Conservation (phyloP, 129 eudicot genomes). For the Artemisia tridentata region DNA sequence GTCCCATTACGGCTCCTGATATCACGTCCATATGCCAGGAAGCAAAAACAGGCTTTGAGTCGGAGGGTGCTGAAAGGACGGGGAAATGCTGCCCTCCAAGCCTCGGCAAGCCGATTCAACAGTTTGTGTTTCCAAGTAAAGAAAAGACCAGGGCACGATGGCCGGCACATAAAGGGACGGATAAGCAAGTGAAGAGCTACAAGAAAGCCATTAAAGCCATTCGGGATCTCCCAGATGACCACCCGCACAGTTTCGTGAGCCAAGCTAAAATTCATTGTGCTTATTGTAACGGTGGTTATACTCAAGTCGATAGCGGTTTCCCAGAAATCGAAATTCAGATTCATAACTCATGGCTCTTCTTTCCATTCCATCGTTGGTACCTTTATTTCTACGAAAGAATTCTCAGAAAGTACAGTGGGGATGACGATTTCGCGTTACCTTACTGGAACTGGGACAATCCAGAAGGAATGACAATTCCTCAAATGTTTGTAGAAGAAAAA, state of each 20-base stretch:
- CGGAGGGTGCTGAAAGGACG: background rate
- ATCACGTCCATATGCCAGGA: slow-evolving; percentile 16
- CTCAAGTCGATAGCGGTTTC: slow-evolving; percentile 32
- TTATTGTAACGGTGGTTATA: slow-evolving; percentile 38
- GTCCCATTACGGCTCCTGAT: slow-evolving; percentile 22
- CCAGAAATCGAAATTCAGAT: slow-evolving; percentile 30
- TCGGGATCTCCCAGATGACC: slow-evolving; percentile 37
- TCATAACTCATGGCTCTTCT: slow-evolving; percentile 55
- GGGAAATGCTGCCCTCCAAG: slow-evolving; percentile 20
- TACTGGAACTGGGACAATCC: slow-evolving; percentile 58
- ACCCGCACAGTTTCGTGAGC: slow-evolving; percentile 41
- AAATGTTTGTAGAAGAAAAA: no score
- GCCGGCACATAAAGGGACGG: slow-evolving; percentile 29
- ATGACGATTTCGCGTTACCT: slow-evolving; percentile 43
- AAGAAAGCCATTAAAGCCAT: slow-evolving; percentile 35
- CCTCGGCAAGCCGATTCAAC: background rate
- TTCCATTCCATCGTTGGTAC: slow-evolving; percentile 52
- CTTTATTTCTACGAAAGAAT: slow-evolving; percentile 44
- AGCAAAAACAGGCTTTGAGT: background rate
- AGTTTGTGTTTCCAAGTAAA: slow-evolving; percentile 2
- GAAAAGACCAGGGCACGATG: background rate
- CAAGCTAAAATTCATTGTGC: slow-evolving; percentile 58
- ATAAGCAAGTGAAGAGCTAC: slow-evolving; percentile 21
- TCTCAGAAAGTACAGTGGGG: slow-evolving; percentile 42
- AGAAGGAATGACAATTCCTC: slow-evolving; percentile 26